Percentiles rank a stretch among this genome's conserved stretches.
Conservation (phyloP, 2,329 filamentous ascomycete species). For the Phialocephala sp. region DNA sequence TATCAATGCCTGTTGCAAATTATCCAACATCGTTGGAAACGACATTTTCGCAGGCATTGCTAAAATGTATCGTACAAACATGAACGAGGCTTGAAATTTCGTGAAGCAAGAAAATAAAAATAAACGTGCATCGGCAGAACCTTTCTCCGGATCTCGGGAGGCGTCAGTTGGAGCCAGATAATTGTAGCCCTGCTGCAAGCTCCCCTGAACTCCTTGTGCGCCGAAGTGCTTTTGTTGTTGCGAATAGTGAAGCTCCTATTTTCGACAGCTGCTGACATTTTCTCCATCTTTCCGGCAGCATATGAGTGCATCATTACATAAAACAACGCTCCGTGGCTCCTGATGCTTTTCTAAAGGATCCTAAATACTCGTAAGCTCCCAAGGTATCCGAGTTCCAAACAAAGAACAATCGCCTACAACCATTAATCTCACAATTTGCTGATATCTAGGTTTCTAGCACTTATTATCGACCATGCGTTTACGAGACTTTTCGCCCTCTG, state of each 20-base stretch:
- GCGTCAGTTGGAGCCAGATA: slow-evolving; percentile 17
- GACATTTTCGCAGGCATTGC: slow-evolving; percentile 56
- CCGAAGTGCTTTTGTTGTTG: slow-evolving; percentile 1
- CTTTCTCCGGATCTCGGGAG: slow-evolving; percentile 14
- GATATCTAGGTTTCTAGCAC: slow-evolving; percentile 14
- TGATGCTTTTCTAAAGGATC: slow-evolving; percentile 20
- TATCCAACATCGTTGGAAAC: slow-evolving; percentile 56
- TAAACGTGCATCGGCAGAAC: slow-evolving; percentile 10
- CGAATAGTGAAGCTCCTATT: slow-evolving; percentile 5
- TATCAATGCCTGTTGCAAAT: slow-evolving; percentile 60
- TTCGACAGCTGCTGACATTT: not conserved
- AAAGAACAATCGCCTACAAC: slow-evolving; percentile 10
- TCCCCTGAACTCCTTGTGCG: slow-evolving; percentile 15
- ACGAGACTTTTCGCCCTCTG: slow-evolving; percentile 45
- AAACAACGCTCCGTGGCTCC: slow-evolving; percentile 11
- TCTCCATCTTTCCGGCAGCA: not conserved
- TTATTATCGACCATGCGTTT: slow-evolving; percentile 40
- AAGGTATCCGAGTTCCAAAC: slow-evolving; percentile 17
- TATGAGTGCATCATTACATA: slow-evolving; percentile 22
- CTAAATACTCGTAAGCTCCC: slow-evolving; percentile 33
- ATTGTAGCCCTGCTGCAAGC: slow-evolving; percentile 13
- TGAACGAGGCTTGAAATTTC: slow-evolving; percentile 19
- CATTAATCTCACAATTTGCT: not conserved
- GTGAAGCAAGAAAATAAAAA: slow-evolving; percentile 14
- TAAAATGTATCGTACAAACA: slow-evolving; percentile 2